Evolutionary conservation across 1,139 yeast species (phyloP).

Genomic region (Hansenula lynferdii): DNA sequence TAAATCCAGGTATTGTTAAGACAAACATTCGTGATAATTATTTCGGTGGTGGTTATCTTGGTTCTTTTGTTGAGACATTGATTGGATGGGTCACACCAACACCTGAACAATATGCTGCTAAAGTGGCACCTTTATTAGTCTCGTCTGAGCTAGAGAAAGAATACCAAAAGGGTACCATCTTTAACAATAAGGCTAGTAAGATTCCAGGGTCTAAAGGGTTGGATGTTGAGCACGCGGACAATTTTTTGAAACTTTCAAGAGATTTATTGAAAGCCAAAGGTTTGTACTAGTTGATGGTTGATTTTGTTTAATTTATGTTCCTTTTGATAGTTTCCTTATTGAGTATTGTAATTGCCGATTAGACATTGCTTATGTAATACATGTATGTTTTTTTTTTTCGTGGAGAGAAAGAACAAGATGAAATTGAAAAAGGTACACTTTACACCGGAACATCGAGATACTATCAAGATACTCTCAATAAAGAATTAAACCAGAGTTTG

Average conservation of each 20-base stretch:
- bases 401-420: too few species aligned
- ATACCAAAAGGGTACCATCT: constrained; percentile 26
- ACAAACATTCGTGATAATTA: constrained; percentile 29
- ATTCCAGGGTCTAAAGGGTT: constrained; percentile 25
- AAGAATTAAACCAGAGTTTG: too few species aligned
- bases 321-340: too few species aligned
- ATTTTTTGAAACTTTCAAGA: constrained; percentile 21
- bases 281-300: too few species aligned
- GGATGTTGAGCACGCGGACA: constrained; percentile 23
- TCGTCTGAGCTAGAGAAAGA: constrained; percentile 24
- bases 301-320: too few species aligned
- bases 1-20: constrained; percentile 33
- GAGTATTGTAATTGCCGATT: too few species aligned
- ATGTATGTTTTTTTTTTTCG: too few species aligned
- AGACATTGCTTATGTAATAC: too few species aligned
- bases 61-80: constrained; percentile 22
- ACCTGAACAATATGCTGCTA: constrained; percentile 29
- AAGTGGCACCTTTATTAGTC: constrained; percentile 26
- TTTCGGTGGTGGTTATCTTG: constrained; percentile 25
- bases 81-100: constrained; percentile 27
- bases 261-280: constrained; percentile 13
- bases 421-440: too few species aligned
- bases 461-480: too few species aligned
- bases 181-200: constrained; percentile 25
- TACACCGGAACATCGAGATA: too few species aligned